Conservation (phyloP, 2,329 filamentous ascomycete genomes). For the Penicillium sp. region DNA sequence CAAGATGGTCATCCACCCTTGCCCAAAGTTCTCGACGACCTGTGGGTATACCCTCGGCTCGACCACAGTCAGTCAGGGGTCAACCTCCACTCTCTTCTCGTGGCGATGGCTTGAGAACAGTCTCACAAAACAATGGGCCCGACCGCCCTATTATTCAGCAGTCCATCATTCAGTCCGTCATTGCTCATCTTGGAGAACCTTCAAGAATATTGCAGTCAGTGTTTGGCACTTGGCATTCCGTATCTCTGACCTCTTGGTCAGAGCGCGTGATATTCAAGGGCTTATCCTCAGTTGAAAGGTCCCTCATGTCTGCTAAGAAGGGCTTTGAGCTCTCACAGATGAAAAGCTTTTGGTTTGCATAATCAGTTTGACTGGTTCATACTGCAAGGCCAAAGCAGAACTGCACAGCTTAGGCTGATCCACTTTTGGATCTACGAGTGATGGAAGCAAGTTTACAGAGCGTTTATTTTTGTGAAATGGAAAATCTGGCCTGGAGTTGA, state of each 20-base stretch:
- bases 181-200: neutral
- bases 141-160: neutral
- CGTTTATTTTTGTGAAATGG: neutral
- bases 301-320: neutral
- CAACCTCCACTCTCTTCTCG: neutral
- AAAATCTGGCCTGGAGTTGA: neutral
- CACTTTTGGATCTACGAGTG: neutral
- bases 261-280: neutral
- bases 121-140: neutral
- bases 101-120: neutral
- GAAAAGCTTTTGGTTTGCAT: neutral
- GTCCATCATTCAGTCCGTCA: neutral
- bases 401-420: neutral
- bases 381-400: neutral
- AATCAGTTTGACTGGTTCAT: neutral
- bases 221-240: neutral
- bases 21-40: neutral
- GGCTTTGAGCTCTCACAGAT: neutral
- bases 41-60: neutral
- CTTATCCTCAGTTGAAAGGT: neutral
- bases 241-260: neutral
- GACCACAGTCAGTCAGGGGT: neutral
- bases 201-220: neutral
- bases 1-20: too few species aligned
- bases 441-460: neutral